Percentiles rank a stretch among this genome's conserved stretches.
Conservation (phyloP, 2,329 filamentous ascomycete species). For the Sporothrix curviconia region DNA sequence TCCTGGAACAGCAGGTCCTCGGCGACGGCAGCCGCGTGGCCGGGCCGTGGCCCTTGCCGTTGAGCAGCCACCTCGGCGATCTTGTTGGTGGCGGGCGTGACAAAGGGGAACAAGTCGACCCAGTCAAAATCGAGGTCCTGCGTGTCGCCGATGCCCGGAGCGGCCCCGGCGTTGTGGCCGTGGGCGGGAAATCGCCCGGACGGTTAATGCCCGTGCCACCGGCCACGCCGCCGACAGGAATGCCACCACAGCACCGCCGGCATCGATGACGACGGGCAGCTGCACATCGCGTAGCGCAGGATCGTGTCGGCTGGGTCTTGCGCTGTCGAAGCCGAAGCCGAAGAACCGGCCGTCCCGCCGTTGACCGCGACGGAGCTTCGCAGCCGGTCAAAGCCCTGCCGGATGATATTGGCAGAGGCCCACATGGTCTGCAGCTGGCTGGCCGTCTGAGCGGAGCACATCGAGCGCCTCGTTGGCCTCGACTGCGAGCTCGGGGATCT, state of each 20-base stretch:
- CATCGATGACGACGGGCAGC: not conserved
- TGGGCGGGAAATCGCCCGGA: not conserved
- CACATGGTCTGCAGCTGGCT: constrained; percentile 4
- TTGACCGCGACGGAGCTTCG: not conserved
- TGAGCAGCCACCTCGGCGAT: constrained; percentile 1
- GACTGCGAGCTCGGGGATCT: not conserved
- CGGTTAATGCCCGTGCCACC: not conserved
- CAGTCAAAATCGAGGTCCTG: constrained; percentile 2
- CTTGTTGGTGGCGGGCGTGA: constrained; percentile 5
- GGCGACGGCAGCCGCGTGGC: constrained; percentile 5
- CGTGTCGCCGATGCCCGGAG: not conserved
- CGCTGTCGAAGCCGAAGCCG: not conserved
- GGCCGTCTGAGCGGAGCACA: not conserved
- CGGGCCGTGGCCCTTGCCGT: constrained; percentile 2
- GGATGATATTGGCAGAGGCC: constrained; percentile 6
- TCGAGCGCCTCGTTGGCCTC: not conserved
- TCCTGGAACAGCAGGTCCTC: not conserved
- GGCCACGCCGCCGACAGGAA: too few species aligned
- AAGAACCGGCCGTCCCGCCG: too few species aligned
- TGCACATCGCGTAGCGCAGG: not conserved
- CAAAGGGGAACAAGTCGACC: constrained; percentile 8
- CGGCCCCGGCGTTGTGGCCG: not conserved
- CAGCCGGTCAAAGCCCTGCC: constrained; percentile 3
- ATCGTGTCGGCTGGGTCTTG: not conserved
- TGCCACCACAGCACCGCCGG: not conserved